Conservation (phyloP, 306 rosid genomes). For the Macrotyloma uniflorum region DNA sequence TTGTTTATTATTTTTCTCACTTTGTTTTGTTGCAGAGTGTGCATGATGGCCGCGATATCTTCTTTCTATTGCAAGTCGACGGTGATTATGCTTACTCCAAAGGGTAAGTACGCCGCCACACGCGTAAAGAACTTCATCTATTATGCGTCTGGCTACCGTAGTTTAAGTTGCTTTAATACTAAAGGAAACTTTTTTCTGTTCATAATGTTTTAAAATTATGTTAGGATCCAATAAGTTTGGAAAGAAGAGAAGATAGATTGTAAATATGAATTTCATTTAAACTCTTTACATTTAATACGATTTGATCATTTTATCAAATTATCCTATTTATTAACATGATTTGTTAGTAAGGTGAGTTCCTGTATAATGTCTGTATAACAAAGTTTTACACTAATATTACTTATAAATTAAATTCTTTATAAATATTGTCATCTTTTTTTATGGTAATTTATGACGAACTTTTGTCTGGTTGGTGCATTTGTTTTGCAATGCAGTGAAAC, state of each 20-base stretch:
- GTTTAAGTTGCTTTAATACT: neutral
- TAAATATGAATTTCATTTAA: neutral
- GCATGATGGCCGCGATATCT: conserved; percentile 86
- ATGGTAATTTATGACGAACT: conserved; percentile 13
- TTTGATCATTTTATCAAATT: neutral
- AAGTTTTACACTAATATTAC: neutral
- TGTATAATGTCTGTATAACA: neutral
- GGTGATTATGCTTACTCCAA: conserved; percentile 72
- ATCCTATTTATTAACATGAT: neutral
- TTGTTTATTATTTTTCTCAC: neutral
- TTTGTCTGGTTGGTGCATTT: conserved; percentile 37
- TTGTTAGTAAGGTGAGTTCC: neutral
- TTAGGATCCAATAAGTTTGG: conserved; percentile 12
- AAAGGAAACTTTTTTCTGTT: neutral
- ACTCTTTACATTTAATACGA: neutral
- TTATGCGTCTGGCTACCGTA: too few relatives aligned
- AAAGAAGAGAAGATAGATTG: neutral
- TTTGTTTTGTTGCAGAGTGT: conserved; percentile 53
- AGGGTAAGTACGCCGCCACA: conserved; percentile 58
- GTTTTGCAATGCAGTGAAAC: conserved; percentile 55
- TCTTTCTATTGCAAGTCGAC: conserved; percentile 83
- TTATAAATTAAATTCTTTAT: neutral
- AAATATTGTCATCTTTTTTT: neutral
- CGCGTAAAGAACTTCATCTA: neutral
- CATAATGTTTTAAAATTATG: neutral